Evolutionary conservation across 2,329 filamentous ascomycete species (phyloP).

Genomic region (Alternaria solani): DNA sequence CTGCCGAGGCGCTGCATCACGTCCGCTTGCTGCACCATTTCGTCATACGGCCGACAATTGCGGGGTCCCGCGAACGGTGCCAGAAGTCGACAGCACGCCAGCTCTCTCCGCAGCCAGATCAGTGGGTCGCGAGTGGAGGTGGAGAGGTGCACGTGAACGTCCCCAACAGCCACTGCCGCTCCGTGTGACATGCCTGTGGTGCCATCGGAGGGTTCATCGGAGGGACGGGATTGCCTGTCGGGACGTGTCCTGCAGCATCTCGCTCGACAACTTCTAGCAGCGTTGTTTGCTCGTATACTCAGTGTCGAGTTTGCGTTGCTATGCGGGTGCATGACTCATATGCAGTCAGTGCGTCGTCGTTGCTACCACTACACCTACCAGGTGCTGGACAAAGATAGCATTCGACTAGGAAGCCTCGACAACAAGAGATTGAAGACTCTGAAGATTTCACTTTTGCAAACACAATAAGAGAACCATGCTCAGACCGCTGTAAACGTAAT

Average conservation of each 20-base stretch:
- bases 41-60: conserved; percentile 28
- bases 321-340: not conserved
- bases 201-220: conserved; percentile 15
- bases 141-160: conserved; percentile 18
- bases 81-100: conserved; percentile 19
- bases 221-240: not conserved
- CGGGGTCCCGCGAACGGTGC: conserved; percentile 27
- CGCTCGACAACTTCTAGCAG: not conserved
- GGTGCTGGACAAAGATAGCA: not conserved
- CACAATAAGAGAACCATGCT: not conserved
- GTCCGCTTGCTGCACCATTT: conserved; percentile 20
- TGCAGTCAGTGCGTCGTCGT: not conserved
- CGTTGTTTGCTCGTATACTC: not conserved
- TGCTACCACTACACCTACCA: not conserved
- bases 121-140: conserved; percentile 22
- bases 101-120: conserved; percentile 16
- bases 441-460: not conserved
- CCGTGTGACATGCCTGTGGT: conserved; percentile 5
- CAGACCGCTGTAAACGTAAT: not conserved
- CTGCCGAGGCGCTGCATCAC: conserved; percentile 18
- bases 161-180: conserved; percentile 2
- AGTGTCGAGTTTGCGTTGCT: not conserved
- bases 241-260: conserved; percentile 1
- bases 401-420: not conserved
- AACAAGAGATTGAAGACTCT: not conserved